Evolutionary conservation across 768 basidiomycete genomes (phyloP).

Genomic region (Mrakia blollopis): DNA sequence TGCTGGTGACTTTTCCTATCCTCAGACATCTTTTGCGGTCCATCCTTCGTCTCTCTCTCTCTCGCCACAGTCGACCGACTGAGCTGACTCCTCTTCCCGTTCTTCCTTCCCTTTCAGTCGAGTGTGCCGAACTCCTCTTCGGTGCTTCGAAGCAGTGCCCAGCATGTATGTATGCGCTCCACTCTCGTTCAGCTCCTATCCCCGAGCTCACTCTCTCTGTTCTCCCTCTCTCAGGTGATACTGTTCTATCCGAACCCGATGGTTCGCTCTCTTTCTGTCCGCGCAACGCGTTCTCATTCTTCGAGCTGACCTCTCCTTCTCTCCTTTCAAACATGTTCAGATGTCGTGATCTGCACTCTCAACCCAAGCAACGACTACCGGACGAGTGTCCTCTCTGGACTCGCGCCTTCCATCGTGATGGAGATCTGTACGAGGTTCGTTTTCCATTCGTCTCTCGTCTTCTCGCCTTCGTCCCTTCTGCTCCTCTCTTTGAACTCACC

Average conservation of each 20-base stretch:
- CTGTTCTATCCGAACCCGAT: constrained; percentile 34
- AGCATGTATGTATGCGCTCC: constrained; percentile 32
- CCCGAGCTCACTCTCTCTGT: neutral
- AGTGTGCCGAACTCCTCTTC: constrained; percentile 39
- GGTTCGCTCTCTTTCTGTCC: neutral
- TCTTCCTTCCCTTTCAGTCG: constrained; percentile 24
- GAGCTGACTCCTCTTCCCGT: neutral
- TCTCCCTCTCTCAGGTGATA: constrained; percentile 29
- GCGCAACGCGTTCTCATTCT: neutral
- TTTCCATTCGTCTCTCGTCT: neutral
- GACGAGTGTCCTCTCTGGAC: constrained; percentile 23
- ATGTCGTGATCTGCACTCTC: constrained; percentile 24
- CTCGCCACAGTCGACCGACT: neutral
- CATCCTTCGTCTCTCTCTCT: neutral
- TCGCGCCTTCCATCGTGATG: constrained; percentile 31
- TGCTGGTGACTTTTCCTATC: neutral
- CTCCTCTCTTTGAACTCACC: too few species aligned
- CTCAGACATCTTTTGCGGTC: constrained; percentile 29
- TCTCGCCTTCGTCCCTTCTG: neutral
- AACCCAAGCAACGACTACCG: constrained; percentile 37
- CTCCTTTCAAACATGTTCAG: neutral
- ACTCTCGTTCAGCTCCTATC: neutral
- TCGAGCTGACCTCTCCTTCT: neutral
- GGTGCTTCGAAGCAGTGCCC: constrained; percentile 35
- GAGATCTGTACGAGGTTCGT: constrained; percentile 27